These are phyloP conservation scores for Leccinum obscurum DNA, from an alignment of 768 basidiomycete genomes.

Conservation along the genomic window DNA sequence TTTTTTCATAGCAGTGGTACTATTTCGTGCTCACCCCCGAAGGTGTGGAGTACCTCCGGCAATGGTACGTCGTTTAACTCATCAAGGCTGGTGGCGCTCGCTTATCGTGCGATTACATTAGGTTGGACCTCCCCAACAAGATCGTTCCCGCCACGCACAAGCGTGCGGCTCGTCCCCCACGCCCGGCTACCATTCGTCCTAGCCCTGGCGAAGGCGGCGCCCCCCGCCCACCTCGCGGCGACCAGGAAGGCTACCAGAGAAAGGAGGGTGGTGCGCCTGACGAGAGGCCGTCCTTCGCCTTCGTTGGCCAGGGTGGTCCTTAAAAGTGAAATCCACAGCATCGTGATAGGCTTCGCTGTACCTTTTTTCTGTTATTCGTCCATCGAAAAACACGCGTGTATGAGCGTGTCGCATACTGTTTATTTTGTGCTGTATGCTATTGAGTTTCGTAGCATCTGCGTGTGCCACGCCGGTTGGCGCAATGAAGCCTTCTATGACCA, in stretches of 20 bases:
- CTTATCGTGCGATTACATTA: conserved; percentile 25
- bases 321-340: conserved; percentile 16
- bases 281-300: conserved; percentile 84
- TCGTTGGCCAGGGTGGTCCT: conserved; percentile 86
- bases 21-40: conserved; percentile 96
- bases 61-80: conserved; percentile 50
- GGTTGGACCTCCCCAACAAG: conserved; percentile 92
- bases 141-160: conserved; percentile 98
- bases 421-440: too few relatives aligned
- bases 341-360: too few relatives aligned
- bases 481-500: too few relatives aligned
- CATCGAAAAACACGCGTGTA: too few relatives aligned
- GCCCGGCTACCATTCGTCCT: conserved; percentile 66
- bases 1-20: conserved; percentile 98
- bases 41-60: conserved; percentile 95
- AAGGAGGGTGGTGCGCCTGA: conserved; percentile 87
- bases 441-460: too few relatives aligned
- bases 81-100: neutral
- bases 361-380: too few relatives aligned
- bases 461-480: too few relatives aligned
- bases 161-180: conserved; percentile 74
- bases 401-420: too few relatives aligned
- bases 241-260: conserved; percentile 86
- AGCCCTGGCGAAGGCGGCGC: conserved; percentile 76
- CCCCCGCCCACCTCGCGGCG: conserved; percentile 54